Conservation (phyloP, 2,329 filamentous ascomycete genomes). For the Eutypa lata region DNA sequence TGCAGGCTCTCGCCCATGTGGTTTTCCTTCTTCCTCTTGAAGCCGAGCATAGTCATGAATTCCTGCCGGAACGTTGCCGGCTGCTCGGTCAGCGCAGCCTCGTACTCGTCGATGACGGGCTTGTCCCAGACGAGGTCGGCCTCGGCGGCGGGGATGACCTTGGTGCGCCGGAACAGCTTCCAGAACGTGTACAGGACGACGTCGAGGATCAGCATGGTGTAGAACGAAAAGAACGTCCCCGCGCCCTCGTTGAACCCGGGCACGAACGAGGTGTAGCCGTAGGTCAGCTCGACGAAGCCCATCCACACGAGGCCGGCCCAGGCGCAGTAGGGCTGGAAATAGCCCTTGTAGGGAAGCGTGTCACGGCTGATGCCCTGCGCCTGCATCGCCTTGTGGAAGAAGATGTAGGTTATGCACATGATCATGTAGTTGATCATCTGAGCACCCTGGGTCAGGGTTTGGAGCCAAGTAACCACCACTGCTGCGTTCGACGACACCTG, state of each 20-base stretch:
- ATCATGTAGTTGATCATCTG: slow-evolving; percentile 61
- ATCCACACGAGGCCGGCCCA: slow-evolving; percentile 43
- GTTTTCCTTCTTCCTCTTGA: slow-evolving; percentile 26
- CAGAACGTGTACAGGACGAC: slow-evolving; percentile 57
- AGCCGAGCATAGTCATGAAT: slow-evolving; percentile 34
- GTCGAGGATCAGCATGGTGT: slow-evolving; percentile 44
- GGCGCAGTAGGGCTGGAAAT: slow-evolving; percentile 57
- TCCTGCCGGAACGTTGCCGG: slow-evolving; percentile 47
- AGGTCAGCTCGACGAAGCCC: slow-evolving; percentile 43
- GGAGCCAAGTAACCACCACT: slow-evolving; percentile 28
- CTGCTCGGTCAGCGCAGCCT: slow-evolving; percentile 40
- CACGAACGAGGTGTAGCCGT: slow-evolving; percentile 52
- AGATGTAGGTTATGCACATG: slow-evolving; percentile 57
- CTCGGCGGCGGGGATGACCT: slow-evolving; percentile 49
- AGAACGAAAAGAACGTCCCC: slow-evolving; percentile 41
- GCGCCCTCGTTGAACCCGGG: slow-evolving; percentile 33
- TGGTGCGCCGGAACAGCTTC: slow-evolving; percentile 62
- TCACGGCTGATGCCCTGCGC: slow-evolving; percentile 50
- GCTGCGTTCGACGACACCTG: slow-evolving; percentile 26
- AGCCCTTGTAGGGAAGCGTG: slow-evolving; percentile 54
- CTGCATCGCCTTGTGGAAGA: slow-evolving; percentile 52
- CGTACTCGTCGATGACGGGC: slow-evolving; percentile 55
- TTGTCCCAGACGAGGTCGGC: slow-evolving; percentile 59
- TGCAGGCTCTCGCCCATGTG: slow-evolving; percentile 18
- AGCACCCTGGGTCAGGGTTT: slow-evolving; percentile 36